A percentile compares a stretch with the other conserved stretches of the same genome.
These are phyloP conservation scores for Paramecium primaurelia DNA, from an alignment of 73 alveolate species.

Conservation along the genomic window DNA sequence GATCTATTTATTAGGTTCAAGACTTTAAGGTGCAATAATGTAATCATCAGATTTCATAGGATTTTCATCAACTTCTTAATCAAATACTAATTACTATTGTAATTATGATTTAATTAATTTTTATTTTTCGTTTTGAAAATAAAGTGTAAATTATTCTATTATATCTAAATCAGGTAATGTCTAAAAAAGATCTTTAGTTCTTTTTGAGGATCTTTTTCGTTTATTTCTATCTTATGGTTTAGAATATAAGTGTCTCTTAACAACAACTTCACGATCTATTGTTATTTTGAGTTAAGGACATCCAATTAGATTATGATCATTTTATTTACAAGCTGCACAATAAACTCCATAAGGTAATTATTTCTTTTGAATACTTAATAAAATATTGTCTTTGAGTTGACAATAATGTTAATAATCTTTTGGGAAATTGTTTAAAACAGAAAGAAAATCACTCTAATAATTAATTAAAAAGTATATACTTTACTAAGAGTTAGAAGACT, in stretches of 20 bases:
- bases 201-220: neutral
- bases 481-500: constrained; percentile 1
- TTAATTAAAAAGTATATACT: neutral
- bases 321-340: neutral
- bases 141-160: neutral
- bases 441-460: neutral
- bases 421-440: neutral
- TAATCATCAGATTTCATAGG: neutral
- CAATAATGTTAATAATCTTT: constrained; percentile 8
- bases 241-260: neutral
- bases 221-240: neutral
- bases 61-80: neutral
- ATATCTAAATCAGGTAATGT: neutral
- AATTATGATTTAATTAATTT: neutral
- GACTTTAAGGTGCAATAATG: neutral
- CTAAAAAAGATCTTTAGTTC: neutral
- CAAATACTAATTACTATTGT: neutral
- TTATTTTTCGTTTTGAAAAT: neutral
- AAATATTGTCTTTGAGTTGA: neutral
- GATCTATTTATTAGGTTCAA: neutral
- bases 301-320: neutral
- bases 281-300: neutral
- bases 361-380: neutral
- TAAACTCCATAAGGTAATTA: neutral
- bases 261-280: neutral